Evolutionary conservation across 106 monocot genomes (phyloP).

Genomic region (Dendrobium chrysotoxum): DNA sequence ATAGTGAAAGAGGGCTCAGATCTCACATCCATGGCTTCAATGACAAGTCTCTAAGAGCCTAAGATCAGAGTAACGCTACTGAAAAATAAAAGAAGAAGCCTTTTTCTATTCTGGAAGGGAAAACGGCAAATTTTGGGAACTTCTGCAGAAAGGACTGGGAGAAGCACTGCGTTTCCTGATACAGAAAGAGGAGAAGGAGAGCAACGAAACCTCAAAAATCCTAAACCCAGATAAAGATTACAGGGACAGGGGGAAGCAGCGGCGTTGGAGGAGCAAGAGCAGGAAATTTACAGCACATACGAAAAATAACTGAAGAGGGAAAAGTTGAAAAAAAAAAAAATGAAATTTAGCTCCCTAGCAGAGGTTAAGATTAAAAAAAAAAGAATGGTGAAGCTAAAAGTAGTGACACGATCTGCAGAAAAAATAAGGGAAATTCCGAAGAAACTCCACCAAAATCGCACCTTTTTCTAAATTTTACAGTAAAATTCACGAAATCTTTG

Average conservation of each 20-base stretch:
- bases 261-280: background rate
- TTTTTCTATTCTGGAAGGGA: background rate
- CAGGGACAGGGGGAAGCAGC: background rate
- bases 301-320: background rate
- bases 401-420: background rate
- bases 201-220: background rate
- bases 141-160: background rate
- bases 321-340: background rate
- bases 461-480: slow-evolving; percentile 9
- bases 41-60: background rate
- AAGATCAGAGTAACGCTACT: background rate
- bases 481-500: slow-evolving; percentile 10
- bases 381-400: background rate
- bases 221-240: background rate
- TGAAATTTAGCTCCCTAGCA: background rate
- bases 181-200: background rate
- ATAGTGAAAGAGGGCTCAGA: slow-evolving; percentile 7
- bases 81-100: background rate
- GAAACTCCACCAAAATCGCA: background rate
- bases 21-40: slow-evolving; percentile 15
- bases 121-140: background rate
- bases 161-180: background rate
- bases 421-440: background rate
- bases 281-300: background rate
- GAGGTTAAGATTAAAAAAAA: background rate